Base-by-base conservation (phyloP, 2,329 filamentous ascomycete genomes). In the Fusarium buxicola region DNA sequence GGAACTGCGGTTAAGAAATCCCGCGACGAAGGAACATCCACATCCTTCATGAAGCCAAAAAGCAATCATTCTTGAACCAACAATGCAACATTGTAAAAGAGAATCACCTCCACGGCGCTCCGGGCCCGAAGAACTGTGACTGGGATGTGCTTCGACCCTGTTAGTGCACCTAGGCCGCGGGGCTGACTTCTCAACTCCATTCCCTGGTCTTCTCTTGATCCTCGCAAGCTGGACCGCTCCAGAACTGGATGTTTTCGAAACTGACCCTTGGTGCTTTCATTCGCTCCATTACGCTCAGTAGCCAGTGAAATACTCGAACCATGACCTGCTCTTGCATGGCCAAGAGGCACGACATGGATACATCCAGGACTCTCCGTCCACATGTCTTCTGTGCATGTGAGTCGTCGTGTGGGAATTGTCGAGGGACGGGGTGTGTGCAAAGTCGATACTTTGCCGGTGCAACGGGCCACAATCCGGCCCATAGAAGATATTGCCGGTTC, bases 301-400 rank as follows among this genome's bases (percentile, higher is more conserved):
- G 34, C 54, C 41, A 43, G 46, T 46, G 32, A 35, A 15, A 52
- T 51, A 31, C 51, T 62, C 52, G 55, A 58, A 51, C 58, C 48
- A 55, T 43, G 48, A 48, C 21, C 35, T 40, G 36, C 45, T 30
- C 40, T 44, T 52, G 32, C 36, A 24, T 56, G 35, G 54, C 45
- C 38, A 30, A 43, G 44, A 36, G 12, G 28, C n/a, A n/a, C 8
- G 28, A 39, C 61, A 58, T 62, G 61, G 58, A 56, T 55, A 28
- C 34, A 10, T 50, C 50, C 45, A 48, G 46, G 31, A 31, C 27
- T 24, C 41, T 36, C 24, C 44, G 41, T 47, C 47, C 43, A 49
- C 34, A 21, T 27, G 32, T 39, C 34, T 34, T 41, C 28, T 36
- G 15, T 28, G 30, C 38, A 24, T 50, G 32, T 35, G 13, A 31